A percentile compares a stretch with the other conserved stretches of the same genome.
Conservation (phyloP, 352 stramenopile genomes). For the Peronospora belbahrii region DNA sequence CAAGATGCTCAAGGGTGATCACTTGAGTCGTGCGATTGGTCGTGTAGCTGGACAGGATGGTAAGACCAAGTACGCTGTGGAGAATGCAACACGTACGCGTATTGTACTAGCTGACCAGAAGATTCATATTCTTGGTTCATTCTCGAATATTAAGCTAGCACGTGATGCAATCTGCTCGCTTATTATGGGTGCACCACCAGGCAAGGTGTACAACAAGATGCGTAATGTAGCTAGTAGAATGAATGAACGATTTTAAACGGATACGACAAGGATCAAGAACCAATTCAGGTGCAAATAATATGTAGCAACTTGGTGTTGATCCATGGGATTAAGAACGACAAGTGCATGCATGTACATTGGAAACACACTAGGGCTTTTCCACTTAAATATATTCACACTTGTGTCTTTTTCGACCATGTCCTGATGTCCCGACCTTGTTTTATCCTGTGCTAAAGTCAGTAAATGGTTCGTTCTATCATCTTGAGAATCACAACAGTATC, state of each 20-base stretch:
- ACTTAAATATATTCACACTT: conserved; percentile 60
- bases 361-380: conserved; percentile 2
- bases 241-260: conserved; percentile 92
- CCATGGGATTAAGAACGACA: conserved; percentile 3
- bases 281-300: conserved; percentile 1
- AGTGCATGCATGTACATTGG: neutral
- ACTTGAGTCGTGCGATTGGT: conserved; percentile 97
- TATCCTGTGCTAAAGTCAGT: neutral
- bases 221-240: conserved; percentile 97
- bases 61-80: conserved; percentile 99
- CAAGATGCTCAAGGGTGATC: conserved; percentile 96
- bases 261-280: neutral
- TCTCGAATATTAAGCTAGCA: conserved; percentile 98
- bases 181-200: conserved; percentile 95
- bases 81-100: conserved; percentile 98
- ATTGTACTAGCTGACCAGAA: conserved; percentile 98
- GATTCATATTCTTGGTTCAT: conserved; percentile 98
- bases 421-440: neutral
- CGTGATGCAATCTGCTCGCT: conserved; percentile 85
- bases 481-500: too few relatives aligned
- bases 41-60: conserved; percentile 97
- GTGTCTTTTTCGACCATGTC: conserved; percentile 13
- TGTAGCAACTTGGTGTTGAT: conserved; percentile 8
- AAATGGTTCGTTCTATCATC: too few relatives aligned
- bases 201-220: conserved; percentile 99